Evolutionary conservation across 2,329 filamentous ascomycete species (phyloP), one percentile per base, ranked within the genome.

Genomic region (Ramularia endophylla): DNA sequence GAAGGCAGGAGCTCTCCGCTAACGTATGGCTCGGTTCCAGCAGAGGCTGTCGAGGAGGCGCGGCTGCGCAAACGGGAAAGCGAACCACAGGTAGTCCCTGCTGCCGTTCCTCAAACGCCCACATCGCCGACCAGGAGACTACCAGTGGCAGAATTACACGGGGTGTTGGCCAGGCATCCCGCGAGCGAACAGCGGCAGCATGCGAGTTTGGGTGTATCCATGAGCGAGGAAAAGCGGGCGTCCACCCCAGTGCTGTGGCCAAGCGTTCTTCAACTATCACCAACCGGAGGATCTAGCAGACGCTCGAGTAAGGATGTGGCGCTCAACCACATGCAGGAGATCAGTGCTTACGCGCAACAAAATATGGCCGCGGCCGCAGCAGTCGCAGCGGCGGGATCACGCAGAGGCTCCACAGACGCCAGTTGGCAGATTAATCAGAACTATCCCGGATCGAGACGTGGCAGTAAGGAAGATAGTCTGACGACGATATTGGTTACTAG

Each of bases 291-390:
- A 11, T 46, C 53, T 3, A 59, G 57, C 19, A 44, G 59, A 44
- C 48, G 61, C 27, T 63, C 60, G 5, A 63, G 60, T 38, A 64
- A 64, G 43, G 61, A 64, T 31, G 59, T 60, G 5, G 59, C 61
- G 5, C 52, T 64, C 7, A 59, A 58, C 33, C 56, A 60, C 20
- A 31, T 62, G 25, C 59, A 62, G 29, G 58, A 62, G 29, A 43
- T 54, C 28, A 56, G 48, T 32, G 46, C 53, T 9, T 53, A 50
- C 32, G 52, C 58, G n/a, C 56, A 61, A 29, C 51, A 54, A 9
- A 52, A 45, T 20, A 36, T 59, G 25, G 50, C 48, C 19, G 28
- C 42, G n/a, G 32, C 32, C 4, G 32, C 17, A 8, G 50, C 48
- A 17, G 28, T 42, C 12, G 32, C 32, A 3, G 32, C 17, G 9